Conservation (phyloP, 306 rosid species). For the Corylus heterophylla region DNA sequence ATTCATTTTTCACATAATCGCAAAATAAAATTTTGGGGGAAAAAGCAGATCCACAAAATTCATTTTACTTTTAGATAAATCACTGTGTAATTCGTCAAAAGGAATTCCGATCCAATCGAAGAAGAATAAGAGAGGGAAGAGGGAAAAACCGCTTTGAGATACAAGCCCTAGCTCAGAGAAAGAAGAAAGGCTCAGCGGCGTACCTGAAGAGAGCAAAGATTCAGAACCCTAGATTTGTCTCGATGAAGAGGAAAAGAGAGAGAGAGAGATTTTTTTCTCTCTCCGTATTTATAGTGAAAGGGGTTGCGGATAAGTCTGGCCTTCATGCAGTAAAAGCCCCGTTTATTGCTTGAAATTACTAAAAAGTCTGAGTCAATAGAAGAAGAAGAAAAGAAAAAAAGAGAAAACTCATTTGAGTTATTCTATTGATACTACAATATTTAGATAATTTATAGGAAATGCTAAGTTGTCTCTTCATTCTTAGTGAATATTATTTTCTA, state of each 20-base stretch:
- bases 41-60: conserved; percentile 5
- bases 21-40: no score
- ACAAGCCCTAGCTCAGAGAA: neutral
- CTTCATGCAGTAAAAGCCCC: neutral
- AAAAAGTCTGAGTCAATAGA: neutral
- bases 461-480: no score
- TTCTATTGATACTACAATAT: no score
- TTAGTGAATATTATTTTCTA: no score
- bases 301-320: conserved; percentile 7
- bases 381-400: no score
- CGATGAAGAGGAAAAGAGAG: neutral
- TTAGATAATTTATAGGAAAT: no score
- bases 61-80: no score
- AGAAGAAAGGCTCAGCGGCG: conserved; percentile 24
- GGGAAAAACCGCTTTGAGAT: no score
- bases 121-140: neutral
- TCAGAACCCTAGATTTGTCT: conserved; percentile 42
- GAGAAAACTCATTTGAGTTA: no score
- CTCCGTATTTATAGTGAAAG: conserved; percentile 3
- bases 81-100: neutral
- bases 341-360: neutral
- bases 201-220: conserved; percentile 27
- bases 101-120: neutral
- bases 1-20: neutral
- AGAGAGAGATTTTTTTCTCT: neutral